Evolutionary conservation across 2,329 filamentous ascomycete species (phyloP), one percentile per base, ranked within the genome.

Genomic region (Colletotrichum paranaense): DNA sequence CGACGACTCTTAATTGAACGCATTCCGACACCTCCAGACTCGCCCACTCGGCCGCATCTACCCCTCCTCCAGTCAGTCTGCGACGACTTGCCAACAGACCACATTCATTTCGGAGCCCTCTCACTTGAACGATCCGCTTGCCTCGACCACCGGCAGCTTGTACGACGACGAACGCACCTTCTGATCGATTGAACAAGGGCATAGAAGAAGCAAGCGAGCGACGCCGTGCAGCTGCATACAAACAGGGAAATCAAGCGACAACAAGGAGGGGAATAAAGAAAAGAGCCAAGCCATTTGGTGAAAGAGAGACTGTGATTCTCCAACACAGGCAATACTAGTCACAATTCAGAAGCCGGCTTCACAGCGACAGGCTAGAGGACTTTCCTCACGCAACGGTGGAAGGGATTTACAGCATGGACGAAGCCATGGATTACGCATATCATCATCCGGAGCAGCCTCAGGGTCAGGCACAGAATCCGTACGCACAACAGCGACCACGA

Each of bases 341-440:
- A 42, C 16, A 19, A 32, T 16, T 24, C 11, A 16, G 8, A 46
- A 55, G 12, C 35, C 52, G 49, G 30, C 24, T 42, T 22, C 52
- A 24, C 52, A 32, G 62, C 26, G n/a, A n/a, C 14, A n/a, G 32
- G 56, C 19, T 22, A 5, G n/a, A 42, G 11, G 22, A 30, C 32
- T 5, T 63, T n/a, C 19, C 16, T 35, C 60, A 11, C 16, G 19
- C 9, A 62, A 35, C 57, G 57, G 35, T 12, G 28, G 35, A 12
- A 56, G 46, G 30, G 26, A 62, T 46, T 38, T 30, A 35, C 62
- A 52, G 26, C 3, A 74, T 74, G 72, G 72, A 74, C 24, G 67
- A 74, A 57, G 35, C 55, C 9, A 74, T 74, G 72, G 72, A 74
- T 38, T 74, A 74, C 72, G 42, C 63, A 32, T 74, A 72, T 24